A percentile compares a stretch with the other conserved stretches of the same genome.
Conservation (phyloP, 202 grass and related monocot species). For the Brachypodium distachyon region DNA sequence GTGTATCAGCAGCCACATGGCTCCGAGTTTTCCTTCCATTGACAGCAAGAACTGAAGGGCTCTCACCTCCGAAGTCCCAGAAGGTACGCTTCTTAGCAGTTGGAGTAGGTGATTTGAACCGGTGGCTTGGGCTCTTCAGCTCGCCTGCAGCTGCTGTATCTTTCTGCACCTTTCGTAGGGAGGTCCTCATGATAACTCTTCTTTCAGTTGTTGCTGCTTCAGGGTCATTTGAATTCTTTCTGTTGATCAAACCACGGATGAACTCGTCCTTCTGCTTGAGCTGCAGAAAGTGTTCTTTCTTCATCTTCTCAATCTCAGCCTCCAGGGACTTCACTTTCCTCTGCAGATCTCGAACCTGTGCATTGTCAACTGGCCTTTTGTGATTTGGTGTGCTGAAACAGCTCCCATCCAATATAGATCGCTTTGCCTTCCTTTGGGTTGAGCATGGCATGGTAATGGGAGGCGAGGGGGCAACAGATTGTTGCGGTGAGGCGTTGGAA, state of each 20-base stretch:
- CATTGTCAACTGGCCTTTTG: constrained; percentile 39
- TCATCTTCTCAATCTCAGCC: constrained; percentile 66
- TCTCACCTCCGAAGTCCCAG: constrained; percentile 79
- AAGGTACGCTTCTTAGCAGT: constrained; percentile 86
- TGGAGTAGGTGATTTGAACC: constrained; percentile 62
- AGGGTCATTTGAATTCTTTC: constrained; percentile 25
- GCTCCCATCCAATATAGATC: constrained; percentile 51
- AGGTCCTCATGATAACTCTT: constrained; percentile 55
- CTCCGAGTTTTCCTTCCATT: constrained; percentile 87
- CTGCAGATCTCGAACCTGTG: constrained; percentile 40
- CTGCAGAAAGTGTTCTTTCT: constrained; percentile 60
- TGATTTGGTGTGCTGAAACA: constrained; percentile 63
- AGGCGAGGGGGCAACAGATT: constrained; percentile 27
- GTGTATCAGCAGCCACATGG: constrained; percentile 56
- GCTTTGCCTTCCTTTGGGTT: constrained; percentile 50
- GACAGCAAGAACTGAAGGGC: constrained; percentile 65
- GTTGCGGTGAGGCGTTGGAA: constrained; percentile 33
- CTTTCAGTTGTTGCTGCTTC: constrained; percentile 32
- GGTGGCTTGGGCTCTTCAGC: constrained; percentile 64
- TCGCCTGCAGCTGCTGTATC: constrained; percentile 34
- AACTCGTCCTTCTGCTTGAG: constrained; percentile 85
- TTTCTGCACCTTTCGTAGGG: constrained; percentile 41
- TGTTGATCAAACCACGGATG: constrained; percentile 67
- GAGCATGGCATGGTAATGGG: constrained; percentile 44
- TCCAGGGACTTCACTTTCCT: constrained; percentile 62